These are phyloP conservation scores for Chalciporus pseudorubinellus DNA, from an alignment of 768 basidiomycete species.

Conservation along the genomic window DNA sequence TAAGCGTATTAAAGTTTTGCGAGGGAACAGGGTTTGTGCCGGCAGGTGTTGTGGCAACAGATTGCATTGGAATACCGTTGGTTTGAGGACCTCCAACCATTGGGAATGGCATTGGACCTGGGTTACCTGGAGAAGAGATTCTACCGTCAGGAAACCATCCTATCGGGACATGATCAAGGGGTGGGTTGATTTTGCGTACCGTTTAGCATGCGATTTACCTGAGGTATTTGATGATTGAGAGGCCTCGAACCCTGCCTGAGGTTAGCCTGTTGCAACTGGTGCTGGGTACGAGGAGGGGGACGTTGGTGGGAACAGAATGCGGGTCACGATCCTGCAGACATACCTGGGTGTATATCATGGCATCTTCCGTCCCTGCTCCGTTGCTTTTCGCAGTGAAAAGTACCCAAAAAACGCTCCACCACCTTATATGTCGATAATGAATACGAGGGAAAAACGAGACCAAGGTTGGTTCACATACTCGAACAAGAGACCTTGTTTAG, in stretches of 20 bases:
- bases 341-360: conserved; percentile 68
- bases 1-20: conserved; percentile 34
- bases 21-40: conserved; percentile 31
- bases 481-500: conserved; percentile 78
- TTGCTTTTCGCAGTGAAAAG: conserved; percentile 79
- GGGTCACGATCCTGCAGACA: conserved; percentile 21
- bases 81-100: conserved; percentile 37
- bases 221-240: conserved; percentile 26
- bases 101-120: conserved; percentile 22
- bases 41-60: conserved; percentile 23
- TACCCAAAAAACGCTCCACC: conserved; percentile 92
- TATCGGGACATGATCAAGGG: conserved; percentile 8
- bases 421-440: conserved; percentile 40
- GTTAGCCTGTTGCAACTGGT: conserved; percentile 35
- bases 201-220: conserved; percentile 30
- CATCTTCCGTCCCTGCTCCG: conserved; percentile 64
- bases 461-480: conserved; percentile 49
- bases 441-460: background rate
- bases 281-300: conserved; percentile 20
- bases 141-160: background rate
- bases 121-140: conserved; percentile 23
- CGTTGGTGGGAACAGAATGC: conserved; percentile 12
- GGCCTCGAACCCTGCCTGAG: conserved; percentile 34
- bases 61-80: conserved; percentile 43
- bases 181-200: conserved; percentile 29